Evolutionary conservation across 2,329 filamentous ascomycete species (phyloP), one percentile per base, ranked within the genome.

Genomic region (Aspergillus piperis): DNA sequence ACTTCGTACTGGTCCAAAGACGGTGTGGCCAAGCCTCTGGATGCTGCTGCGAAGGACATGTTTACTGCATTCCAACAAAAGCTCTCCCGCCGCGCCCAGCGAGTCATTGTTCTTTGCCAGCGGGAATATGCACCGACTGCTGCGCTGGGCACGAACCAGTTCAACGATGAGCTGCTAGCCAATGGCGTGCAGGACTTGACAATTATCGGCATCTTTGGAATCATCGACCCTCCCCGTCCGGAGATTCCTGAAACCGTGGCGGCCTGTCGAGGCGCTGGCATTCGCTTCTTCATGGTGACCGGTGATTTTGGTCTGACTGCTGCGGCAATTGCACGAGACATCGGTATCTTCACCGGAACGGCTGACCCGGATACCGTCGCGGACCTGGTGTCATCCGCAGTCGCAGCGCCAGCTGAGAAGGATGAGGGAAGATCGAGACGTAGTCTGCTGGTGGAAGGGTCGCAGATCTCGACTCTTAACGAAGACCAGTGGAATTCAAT

Each of bases 401-500:
- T 27, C 8, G 8, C 11, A 23, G 3, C 7, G 32, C 7, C 21
- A 6, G 25, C 13, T 23, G 23, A 21, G 39, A 30, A 44, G 15
- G 2, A 30, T 13, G 8, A 19, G n/a, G 5, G 3, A 21, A 7
- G 61, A 0, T 68, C 71, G 2, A 74, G 77, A 8, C 75, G 77
- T 8, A 84, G 86, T 7, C 84, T 91, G 49, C 84, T 90, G 13
- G 78, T 91, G 11, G 87, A 84, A 48, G 89, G 89, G 0, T 80
- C 84, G 0, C 87, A 92, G 57, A 80, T 93, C 27, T 84, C 88
- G 23, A 81, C 81, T 0, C 80, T 93, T 11, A 88, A 84, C 56
- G 84, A 88, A 5, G 71, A 83, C 50, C 88, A 92, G 70, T 93
- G 90, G 90, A 81, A 87, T 59, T 78, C 81, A 11, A 79, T 93